Conservation (phyloP, 192 early-diverging fungal species). For the Coemansia erecta region DNA sequence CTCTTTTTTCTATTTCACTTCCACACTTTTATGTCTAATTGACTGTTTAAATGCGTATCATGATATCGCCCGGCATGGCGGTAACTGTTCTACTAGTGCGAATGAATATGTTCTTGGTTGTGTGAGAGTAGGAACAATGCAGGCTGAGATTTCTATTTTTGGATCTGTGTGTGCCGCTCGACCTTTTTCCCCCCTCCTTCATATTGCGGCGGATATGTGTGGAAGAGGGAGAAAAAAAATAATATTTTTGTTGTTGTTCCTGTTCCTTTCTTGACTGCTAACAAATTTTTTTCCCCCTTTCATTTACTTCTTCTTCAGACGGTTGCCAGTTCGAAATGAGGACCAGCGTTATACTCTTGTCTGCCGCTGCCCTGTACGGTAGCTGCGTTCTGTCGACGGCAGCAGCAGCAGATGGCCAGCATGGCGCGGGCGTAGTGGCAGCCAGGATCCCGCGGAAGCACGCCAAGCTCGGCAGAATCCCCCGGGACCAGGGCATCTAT, state of each 20-base stretch:
- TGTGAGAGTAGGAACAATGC: too few relatives aligned
- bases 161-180: not conserved
- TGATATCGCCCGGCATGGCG: too few relatives aligned
- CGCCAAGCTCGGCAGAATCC: not conserved
- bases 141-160: slow-evolving; percentile 1
- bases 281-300: not conserved
- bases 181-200: not conserved
- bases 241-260: slow-evolving; percentile 4
- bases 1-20: not conserved
- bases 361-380: not conserved
- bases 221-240: not conserved
- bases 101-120: too few relatives aligned
- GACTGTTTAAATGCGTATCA: too few relatives aligned
- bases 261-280: not conserved
- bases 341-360: not conserved
- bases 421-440: not conserved
- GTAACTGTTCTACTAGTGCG: not conserved
- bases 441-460: not conserved
- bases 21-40: too few relatives aligned
- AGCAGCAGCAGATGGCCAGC: not conserved
- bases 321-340: not conserved
- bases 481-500: not conserved
- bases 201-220: not conserved
- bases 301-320: not conserved
- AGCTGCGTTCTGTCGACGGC: not conserved